These are phyloP conservation scores for Diaporthe sp. DNA, from an alignment of 2,329 filamentous ascomycete species.

Conservation along the genomic window DNA sequence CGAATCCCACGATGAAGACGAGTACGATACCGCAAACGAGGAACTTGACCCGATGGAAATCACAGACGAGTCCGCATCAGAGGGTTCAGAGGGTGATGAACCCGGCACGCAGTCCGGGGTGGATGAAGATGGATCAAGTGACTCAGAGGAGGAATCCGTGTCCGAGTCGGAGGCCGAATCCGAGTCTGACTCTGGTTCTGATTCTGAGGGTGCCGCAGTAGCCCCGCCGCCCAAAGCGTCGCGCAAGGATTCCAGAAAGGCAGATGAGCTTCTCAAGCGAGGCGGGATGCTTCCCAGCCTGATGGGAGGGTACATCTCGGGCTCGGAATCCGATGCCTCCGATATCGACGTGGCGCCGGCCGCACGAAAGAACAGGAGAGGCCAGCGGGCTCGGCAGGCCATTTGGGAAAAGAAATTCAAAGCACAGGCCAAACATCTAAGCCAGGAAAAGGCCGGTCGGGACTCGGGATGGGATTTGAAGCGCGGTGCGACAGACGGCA, in stretches of 20 bases:
- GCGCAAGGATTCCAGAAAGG: conserved; percentile 43
- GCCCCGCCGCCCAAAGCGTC: conserved; percentile 37
- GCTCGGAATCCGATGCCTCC: conserved; percentile 73
- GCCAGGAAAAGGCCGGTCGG: conserved; percentile 50
- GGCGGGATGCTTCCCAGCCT: conserved; percentile 80
- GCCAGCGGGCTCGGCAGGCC: conserved; percentile 80
- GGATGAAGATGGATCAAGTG: conserved; percentile 30
- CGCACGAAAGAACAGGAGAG: conserved; percentile 77
- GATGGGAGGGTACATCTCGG: conserved; percentile 83
- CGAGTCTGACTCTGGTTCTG: conserved; percentile 8
- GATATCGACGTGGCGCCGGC: conserved; percentile 71
- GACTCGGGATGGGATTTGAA: conserved; percentile 69
- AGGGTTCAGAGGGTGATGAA: conserved; percentile 37
- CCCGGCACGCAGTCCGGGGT: conserved; percentile 42
- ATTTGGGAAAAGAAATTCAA: conserved; percentile 87
- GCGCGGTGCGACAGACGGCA: conserved; percentile 62
- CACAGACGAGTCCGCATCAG: conserved; percentile 37
- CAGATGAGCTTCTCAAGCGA: conserved; percentile 39
- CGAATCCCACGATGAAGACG: conserved; percentile 39
- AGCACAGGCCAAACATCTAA: conserved; percentile 74
- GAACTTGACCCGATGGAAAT: conserved; percentile 35
- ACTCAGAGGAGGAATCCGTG: conserved; percentile 3
- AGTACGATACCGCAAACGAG: conserved; percentile 36
- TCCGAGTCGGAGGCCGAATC: neutral
- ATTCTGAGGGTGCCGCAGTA: conserved; percentile 35